phyloP scores from a whole-genome alignment of 176 grass and related monocot genomes.

The Leersia perrieri region DNA sequence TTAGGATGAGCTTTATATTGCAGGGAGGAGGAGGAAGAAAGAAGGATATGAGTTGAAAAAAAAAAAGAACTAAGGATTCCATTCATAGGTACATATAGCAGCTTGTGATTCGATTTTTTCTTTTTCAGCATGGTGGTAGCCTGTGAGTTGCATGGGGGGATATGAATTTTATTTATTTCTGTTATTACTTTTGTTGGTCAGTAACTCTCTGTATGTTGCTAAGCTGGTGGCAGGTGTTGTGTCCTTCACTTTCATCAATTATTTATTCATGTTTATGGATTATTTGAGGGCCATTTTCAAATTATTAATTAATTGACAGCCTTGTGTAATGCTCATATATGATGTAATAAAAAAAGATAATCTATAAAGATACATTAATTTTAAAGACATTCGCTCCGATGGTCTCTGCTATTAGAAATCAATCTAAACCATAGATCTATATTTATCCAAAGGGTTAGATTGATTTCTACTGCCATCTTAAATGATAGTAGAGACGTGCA shows the following conservation, averaged over 20 bases:
- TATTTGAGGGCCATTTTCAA: not conserved
- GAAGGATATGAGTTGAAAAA: not conserved
- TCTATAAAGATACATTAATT: not conserved
- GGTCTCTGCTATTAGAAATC: no score
- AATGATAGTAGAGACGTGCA: no score
- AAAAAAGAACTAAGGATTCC: not conserved
- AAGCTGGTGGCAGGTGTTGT: not conserved
- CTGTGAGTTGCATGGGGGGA: no score
- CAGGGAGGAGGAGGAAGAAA: not conserved
- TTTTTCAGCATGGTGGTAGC: not conserved
- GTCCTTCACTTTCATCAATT: not conserved
- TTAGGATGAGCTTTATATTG: not conserved
- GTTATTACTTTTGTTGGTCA: not conserved
- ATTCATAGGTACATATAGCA: not conserved
- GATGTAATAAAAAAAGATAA: not conserved
- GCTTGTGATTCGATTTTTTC: not conserved
- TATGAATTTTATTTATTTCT: not conserved
- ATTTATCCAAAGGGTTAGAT: no score
- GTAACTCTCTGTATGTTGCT: not conserved
- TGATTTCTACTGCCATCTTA: no score
- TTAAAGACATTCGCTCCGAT: no score
- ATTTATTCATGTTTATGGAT: not conserved
- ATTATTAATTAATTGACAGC: not conserved
- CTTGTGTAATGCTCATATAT: not conserved
- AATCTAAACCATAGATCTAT: no score